Conservation (phyloP, 306 rosid genomes). For the Vigna radiata region DNA sequence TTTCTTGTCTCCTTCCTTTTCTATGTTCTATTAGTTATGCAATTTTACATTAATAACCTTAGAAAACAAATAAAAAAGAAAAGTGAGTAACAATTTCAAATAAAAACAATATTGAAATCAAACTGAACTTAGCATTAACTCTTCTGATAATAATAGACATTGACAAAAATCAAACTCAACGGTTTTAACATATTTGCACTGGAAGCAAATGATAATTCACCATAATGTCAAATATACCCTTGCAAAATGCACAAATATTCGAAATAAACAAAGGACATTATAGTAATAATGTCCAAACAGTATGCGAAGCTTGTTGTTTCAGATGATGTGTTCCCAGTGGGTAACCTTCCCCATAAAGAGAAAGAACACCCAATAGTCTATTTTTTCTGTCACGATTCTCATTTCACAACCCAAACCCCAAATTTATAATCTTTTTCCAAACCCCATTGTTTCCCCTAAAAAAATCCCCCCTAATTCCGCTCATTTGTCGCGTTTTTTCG, state of each 20-base stretch:
- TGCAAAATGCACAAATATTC: background rate
- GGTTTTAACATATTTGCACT: background rate
- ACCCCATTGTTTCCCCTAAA: background rate
- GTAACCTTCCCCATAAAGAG: constrained; percentile 28
- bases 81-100: too few species aligned
- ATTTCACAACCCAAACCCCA: background rate
- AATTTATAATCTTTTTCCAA: constrained; percentile 2
- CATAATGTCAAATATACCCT: constrained; percentile 9
- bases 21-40: too few species aligned
- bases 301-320: constrained; percentile 19
- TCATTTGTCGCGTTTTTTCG: background rate
- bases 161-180: background rate
- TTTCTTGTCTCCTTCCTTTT: background rate
- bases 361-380: constrained; percentile 28
- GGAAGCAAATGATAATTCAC: background rate
- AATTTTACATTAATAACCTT: too few species aligned
- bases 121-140: background rate
- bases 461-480: background rate
- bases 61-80: too few species aligned
- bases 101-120: too few species aligned
- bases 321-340: constrained; percentile 35
- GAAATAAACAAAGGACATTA: constrained; percentile 7
- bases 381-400: constrained; percentile 37
- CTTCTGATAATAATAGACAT: background rate
- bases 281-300: background rate